A percentile compares a stretch with the other conserved stretches of the same genome.
These are phyloP conservation scores for Hansenula lynferdii DNA, from an alignment of 1,139 yeast species.

Conservation along the genomic window DNA sequence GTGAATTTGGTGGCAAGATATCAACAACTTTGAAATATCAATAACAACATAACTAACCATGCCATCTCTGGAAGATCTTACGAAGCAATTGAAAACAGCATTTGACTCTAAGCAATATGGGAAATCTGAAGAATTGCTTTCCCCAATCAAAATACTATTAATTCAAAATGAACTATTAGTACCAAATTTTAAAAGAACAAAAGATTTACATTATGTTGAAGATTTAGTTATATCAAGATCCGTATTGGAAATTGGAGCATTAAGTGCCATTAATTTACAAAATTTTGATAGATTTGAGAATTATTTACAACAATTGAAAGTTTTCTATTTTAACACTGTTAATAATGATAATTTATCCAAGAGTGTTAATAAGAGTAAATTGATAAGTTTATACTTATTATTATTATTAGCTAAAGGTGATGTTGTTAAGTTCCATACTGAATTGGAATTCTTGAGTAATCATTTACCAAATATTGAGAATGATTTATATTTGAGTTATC, in stretches of 20 bases:
- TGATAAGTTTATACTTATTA: constrained; percentile 72
- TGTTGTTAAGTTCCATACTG: constrained; percentile 85
- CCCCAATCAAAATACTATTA: constrained; percentile 72
- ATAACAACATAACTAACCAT: constrained; percentile 6
- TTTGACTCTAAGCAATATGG: constrained; percentile 59
- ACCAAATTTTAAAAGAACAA: constrained; percentile 42
- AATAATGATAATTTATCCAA: constrained; percentile 40
- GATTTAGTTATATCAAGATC: constrained; percentile 78
- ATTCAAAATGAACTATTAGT: constrained; percentile 74
- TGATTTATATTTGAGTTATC: constrained; percentile 66
- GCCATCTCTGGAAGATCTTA: constrained; percentile 41
- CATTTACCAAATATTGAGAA: constrained; percentile 50
- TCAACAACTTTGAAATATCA: background rate
- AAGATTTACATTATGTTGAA: constrained; percentile 41
- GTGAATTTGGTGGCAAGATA: constrained; percentile 1
- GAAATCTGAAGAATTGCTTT: constrained; percentile 55
- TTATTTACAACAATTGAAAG: constrained; percentile 69
- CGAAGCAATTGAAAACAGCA: constrained; percentile 60
- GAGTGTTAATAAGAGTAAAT: constrained; percentile 66
- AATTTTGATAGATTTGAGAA: constrained; percentile 66
- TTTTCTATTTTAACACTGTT: constrained; percentile 51
- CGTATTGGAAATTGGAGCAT: constrained; percentile 83
- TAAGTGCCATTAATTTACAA: constrained; percentile 61
- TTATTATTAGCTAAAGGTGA: constrained; percentile 78
- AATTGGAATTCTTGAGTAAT: constrained; percentile 67